Conservation (phyloP, 202 grass and related monocot species). For the Sporobolus alterniflorus region DNA sequence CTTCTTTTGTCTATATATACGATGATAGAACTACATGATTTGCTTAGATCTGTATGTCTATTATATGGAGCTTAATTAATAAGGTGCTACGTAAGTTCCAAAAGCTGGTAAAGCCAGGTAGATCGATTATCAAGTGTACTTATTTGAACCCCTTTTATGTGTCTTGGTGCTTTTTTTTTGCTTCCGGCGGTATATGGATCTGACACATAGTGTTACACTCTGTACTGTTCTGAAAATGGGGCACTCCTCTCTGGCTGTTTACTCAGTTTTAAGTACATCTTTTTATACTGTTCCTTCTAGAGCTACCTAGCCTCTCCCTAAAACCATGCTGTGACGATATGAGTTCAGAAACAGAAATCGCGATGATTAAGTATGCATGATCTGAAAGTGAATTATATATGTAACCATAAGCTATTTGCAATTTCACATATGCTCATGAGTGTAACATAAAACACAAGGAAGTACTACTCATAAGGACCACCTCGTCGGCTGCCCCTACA, state of each 20-base stretch:
- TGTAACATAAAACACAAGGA: not conserved
- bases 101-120: conserved; percentile 30
- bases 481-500: not conserved
- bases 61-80: not conserved
- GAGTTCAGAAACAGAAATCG: not conserved
- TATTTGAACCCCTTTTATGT: conserved; percentile 28
- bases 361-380: not conserved
- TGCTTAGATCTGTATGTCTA: not conserved
- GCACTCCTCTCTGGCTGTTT: not conserved
- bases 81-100: conserved; percentile 13
- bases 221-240: conserved; percentile 19
- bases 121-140: conserved; percentile 41
- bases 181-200: conserved; percentile 30
- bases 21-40: not conserved
- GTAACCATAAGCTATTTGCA: not conserved
- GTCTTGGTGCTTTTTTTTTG: conserved; percentile 35
- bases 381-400: not conserved
- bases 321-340: not conserved
- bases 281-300: not conserved
- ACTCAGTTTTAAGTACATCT: not conserved
- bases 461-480: not conserved
- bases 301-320: not conserved
- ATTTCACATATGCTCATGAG: not conserved
- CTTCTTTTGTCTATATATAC: not conserved
- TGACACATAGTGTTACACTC: conserved; percentile 17